Evolutionary conservation across 2,329 filamentous ascomycete species (phyloP), one percentile per base, ranked within the genome.

Genomic region (Trichoderma cornu-damae): DNA sequence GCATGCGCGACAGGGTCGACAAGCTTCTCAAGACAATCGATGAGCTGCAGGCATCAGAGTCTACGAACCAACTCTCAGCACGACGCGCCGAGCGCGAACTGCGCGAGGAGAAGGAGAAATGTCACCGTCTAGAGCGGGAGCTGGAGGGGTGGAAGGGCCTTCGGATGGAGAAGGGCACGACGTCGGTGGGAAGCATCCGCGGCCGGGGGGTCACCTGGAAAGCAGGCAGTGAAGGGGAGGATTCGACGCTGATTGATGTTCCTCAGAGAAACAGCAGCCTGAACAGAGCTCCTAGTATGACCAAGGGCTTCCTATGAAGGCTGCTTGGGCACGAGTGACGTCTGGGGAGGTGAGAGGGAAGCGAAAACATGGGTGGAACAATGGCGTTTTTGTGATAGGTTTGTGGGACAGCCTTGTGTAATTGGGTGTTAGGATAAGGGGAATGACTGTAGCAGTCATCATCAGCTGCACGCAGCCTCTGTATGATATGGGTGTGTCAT

Each of bases 1-100:
- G 93, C 62, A 86, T 90, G 67, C 89, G 93, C 61, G 93, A 97
- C 74, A 96, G 94, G 77, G 84, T 91, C 61, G 90, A 94, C 63
- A 90, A 91, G 69, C 85, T 97, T 4, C 86, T 99, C 50, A 81
- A 86, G 68, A 90, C 90, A 1, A 96, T 99, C 65, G 93, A 97
- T 69, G 93, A 97, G 69, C 83, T 99, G 32, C 93, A 99, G 71
- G 85, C 89, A 12, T 88, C 85, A 12, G 93, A 97, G 72, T 91
- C 89, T 20, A 79, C 85, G 9, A 87, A 86, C 46, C 90, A 96
- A 70, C 81, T 97, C 40, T 81, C 86, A 24, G 87, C 89, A 24
- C 88, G 93, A 57, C 86, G 93, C 42, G 90, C 90, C 14, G 93
- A 99, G 72, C 85, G 93, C 42, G 93, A 97, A 67, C 80, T 96